Conservation (phyloP, 768 basidiomycete genomes). For the Psilocybe cubensis region DNA sequence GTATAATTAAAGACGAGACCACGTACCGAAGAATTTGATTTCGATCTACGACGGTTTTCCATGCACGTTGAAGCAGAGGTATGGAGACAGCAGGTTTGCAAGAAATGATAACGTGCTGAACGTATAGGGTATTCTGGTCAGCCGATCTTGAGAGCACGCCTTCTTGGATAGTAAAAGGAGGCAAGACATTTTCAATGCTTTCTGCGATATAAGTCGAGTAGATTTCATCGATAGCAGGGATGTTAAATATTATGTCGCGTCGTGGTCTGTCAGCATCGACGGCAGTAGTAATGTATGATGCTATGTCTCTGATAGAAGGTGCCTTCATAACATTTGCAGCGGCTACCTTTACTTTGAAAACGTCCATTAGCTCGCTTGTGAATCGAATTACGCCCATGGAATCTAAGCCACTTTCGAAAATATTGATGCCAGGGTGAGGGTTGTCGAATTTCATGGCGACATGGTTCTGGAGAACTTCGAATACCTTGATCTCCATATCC, state of each 20-base stretch:
- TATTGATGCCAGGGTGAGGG: constrained; percentile 27
- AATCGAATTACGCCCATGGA: constrained; percentile 34
- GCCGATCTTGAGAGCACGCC: constrained; percentile 47
- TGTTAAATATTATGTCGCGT: neutral
- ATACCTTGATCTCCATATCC: constrained; percentile 20
- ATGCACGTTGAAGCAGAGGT: constrained; percentile 31
- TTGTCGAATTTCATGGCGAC: constrained; percentile 18
- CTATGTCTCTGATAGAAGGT: constrained; percentile 28
- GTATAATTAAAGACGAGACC: neutral
- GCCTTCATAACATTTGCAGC: constrained; percentile 34
- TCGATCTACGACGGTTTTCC: constrained; percentile 30
- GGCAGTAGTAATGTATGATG: neutral
- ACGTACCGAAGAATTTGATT: constrained; percentile 32
- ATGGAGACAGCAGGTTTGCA: constrained; percentile 26
- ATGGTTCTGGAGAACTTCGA: constrained; percentile 25
- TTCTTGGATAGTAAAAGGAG: constrained; percentile 50
- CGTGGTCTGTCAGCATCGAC: neutral
- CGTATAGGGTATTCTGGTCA: constrained; percentile 40
- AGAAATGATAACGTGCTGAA: constrained; percentile 45
- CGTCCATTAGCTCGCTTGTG: constrained; percentile 24
- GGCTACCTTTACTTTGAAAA: constrained; percentile 22
- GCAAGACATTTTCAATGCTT: constrained; percentile 33
- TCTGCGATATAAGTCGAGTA: constrained; percentile 13
- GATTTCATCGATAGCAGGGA: constrained; percentile 9
- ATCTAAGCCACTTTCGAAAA: constrained; percentile 36